Evolutionary conservation across 2,329 filamentous ascomycete genomes (phyloP).

Genomic region (Phoma sp.): DNA sequence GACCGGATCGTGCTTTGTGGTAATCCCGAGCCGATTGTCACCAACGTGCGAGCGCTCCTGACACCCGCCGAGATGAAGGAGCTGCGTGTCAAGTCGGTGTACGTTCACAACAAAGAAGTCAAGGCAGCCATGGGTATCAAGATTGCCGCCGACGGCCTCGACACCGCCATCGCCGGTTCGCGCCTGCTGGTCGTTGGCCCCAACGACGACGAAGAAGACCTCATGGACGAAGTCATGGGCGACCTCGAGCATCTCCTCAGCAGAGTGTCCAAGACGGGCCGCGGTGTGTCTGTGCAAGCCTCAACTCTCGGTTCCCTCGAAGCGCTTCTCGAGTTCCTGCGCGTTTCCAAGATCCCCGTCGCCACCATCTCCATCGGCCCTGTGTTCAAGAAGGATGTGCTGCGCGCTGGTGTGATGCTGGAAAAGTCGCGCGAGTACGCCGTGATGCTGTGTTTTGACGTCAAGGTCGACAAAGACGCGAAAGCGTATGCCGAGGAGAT

Average conservation of each 20-base stretch:
- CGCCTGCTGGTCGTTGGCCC: conserved; percentile 91
- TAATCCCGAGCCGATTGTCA: conserved; percentile 93
- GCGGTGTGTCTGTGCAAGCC: conserved; percentile 95
- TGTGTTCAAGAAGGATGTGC: conserved; percentile 97
- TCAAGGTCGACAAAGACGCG: conserved; percentile 98
- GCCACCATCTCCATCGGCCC: conserved; percentile 97
- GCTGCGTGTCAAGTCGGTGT: conserved; percentile 90
- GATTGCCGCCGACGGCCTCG: conserved; percentile 94
- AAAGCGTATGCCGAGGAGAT: conserved; percentile 89
- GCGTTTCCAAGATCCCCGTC: conserved; percentile 94
- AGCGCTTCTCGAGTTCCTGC: conserved; percentile 94
- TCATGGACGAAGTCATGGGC: conserved; percentile 94
- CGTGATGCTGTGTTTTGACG: conserved; percentile 99
- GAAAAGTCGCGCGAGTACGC: conserved; percentile 94
- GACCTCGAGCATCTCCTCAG: conserved; percentile 91
- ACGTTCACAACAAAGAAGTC: conserved; percentile 99
- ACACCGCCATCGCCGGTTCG: conserved; percentile 95
- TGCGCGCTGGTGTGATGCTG: conserved; percentile 91
- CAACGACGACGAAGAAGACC: conserved; percentile 94
- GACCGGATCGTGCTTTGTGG: conserved; percentile 95
- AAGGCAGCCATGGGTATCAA: conserved; percentile 99
- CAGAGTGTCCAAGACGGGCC: conserved; percentile 88
- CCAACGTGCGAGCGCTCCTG: conserved; percentile 91
- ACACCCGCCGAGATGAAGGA: conserved; percentile 94
- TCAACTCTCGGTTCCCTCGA: conserved; percentile 97